A percentile compares a stretch with the other conserved stretches of the same genome.
Evolutionary conservation across 441 rosid species (phyloP).

Genomic region (Erodium moschatum): DNA sequence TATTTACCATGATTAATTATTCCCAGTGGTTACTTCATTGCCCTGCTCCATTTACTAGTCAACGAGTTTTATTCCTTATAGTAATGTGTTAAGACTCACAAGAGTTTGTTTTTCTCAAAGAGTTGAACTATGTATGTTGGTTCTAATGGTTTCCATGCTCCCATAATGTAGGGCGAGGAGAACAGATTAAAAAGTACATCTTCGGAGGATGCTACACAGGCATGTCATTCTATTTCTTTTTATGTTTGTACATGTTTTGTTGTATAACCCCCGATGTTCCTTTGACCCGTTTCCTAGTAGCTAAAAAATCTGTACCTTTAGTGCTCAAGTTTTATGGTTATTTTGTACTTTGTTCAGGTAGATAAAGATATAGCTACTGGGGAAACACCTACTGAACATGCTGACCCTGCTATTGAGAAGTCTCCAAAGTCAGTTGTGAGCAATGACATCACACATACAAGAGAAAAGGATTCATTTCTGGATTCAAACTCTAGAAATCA

Average conservation of each 20-base stretch:
- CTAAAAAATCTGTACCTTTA: background rate
- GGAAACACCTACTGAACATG: background rate
- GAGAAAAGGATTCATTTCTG: slow-evolving; percentile 38
- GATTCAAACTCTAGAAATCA: slow-evolving; percentile 44
- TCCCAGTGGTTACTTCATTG: background rate
- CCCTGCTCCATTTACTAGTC: background rate
- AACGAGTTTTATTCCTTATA: background rate
- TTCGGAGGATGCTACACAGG: slow-evolving; percentile 6
- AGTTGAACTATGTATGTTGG: background rate
- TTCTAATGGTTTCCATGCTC: slow-evolving; percentile 10
- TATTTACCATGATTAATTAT: background rate
- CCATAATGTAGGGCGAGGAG: slow-evolving; percentile 7
- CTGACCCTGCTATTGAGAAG: slow-evolving; percentile 2
- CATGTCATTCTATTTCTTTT: slow-evolving; percentile 7
- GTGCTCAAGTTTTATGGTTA: background rate
- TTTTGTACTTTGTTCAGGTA: slow-evolving; percentile 9
- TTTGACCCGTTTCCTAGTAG: background rate
- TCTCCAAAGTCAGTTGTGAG: slow-evolving; percentile 10
- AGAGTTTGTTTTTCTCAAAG: background rate
- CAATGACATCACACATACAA: slow-evolving; percentile 20
- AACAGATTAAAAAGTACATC: slow-evolving; percentile 3
- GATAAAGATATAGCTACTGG: slow-evolving; percentile 5
- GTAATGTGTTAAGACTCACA: background rate
- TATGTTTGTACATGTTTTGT: background rate
- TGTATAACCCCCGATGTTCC: background rate